Evolutionary conservation across 2,329 filamentous ascomycete species (phyloP), one percentile per base, ranked within the genome.

Genomic region (Stromatinia cepivora): DNA sequence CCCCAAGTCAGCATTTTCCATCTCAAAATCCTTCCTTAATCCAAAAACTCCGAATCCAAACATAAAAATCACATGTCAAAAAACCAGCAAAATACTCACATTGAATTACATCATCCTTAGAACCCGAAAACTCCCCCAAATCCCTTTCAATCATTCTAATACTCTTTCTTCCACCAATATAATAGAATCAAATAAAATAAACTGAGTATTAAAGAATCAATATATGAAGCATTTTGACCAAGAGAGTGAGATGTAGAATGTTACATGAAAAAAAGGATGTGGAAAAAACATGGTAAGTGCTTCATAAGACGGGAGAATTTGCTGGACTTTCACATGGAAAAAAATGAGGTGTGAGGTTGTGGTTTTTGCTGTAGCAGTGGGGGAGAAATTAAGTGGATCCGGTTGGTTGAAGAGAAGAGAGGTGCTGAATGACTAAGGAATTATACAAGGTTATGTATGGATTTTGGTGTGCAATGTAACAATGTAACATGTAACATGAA

Each of bases 41-140:
- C 28, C 25, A 17, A 63, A 50, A 13, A 5, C 39, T 39, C 34
- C 36, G 1, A 45, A 6, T 15, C n/a, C 11, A 10, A 63, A 28
- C 10, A 17, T 6, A 10, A 17, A 53, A 71, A 73, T 78, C 76
- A 78, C 76, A 78, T 78, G 77, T 72, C 69, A 76, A 59, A 50
- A n/a, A 10, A 0, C 28, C 0, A 31, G 22, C 8, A 13, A 36
- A 22, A 25, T 48, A 75, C 74, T 62, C 34, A 78, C 75, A 56
- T 42, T 74, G 70, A 61, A 77, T 76, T 70, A 77, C 75, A 67
- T 50, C 45, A 67, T 67, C 65, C 56, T 67, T 67, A 22, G 31
- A 50, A 36, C 7, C 45, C 28, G 15, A 63, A 13, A 42, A 22
- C 11, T 48, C 28, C 28, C 45, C 54, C 1, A 42, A 62, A 22